Evolutionary conservation across 2,329 filamentous ascomycete species (phyloP), one percentile per base, ranked within the genome.

Genomic region (Dothiorella sarmentorum): DNA sequence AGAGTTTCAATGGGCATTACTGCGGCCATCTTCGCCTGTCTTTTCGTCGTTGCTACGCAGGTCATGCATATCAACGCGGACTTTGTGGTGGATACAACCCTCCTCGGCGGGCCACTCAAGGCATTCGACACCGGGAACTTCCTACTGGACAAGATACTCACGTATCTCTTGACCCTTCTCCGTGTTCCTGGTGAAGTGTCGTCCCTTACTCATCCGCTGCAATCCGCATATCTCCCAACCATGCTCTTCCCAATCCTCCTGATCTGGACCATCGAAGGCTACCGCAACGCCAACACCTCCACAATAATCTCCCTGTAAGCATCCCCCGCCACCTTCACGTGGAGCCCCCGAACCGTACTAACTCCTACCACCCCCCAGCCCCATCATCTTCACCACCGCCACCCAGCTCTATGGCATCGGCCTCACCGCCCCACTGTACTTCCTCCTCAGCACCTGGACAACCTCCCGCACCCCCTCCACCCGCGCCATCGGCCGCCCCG

Each of bases 351-450:
- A 22, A 31, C n/a, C n/a, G n/a, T n/a, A 29, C 40, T 57, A 22
- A 57, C 24, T 13, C 18, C 10, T n/a, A 13, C 44, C 26, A 31
- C 7, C 18, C 29, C 6, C 15, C 15, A 40, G 35, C 24, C 58
- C 60, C 22, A 3, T 31, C 18, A n/a, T 60, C 18, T 60, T 52
- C 31, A 29, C 35, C 31, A 5, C 53, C 26, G 13, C n/a, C 13
- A 52, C 29, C 42, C 33, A 60, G 2, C 2, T 58, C n/a, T n/a
- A 26, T 3, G 33, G 51, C 57, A 58, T 61, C 29, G 51, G 51
- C 43, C 17, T 33, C 17, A 65, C 67, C 35, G 61, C 66, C 6
- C 67, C 68, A 3, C 37, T 68, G 2, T 69, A 66, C 55, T 68
- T 65, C 40, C 60, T 65, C 22, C 40, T 55, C 15, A 64, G 60